Base-by-base conservation (phyloP, 176 grass and related monocot genomes). In the Canna indica region DNA sequence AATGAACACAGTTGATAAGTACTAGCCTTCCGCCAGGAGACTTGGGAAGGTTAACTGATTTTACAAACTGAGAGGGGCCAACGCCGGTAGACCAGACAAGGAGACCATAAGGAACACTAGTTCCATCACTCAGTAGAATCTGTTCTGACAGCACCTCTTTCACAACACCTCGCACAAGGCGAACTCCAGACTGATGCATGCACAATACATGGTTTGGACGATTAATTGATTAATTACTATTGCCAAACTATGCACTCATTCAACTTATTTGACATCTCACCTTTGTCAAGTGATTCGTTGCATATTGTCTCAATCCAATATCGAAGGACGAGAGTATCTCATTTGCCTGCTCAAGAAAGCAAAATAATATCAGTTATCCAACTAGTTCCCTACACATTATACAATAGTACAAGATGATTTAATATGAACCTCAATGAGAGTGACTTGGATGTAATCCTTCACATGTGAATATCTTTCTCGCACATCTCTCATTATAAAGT, bases 11-110 rank as follows among this genome's bases (percentile, higher is more conserved):
- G n/a, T n/a, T n/a, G n/a, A n/a, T n/a, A n/a, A n/a, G n/a, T n/a
- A 53, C 64, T n/a, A 35, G 73, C 83, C 83, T 87, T 63, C 88
- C 88, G 20, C 94, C 94, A 22, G 59, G 79, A 7, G 88, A 83
- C 45, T 92, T 92, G 4, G 86, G 88, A 36, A 92, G 75, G 64
- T 83, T 44, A 7, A 92, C 82, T 32, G 75, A 79, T 71, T 73
- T 83, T 30, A 92, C 79, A 38, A 97, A 84, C 71, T 83, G 47
- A 4, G 94, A 97, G 15, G 94, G 82, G 14, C 94, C 94, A 18
- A 92, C 89, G 17, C 89, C 94, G 2, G 94, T 97, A 32, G 88
- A 97, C 94, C 94, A 92, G 24, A 97, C 93, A 5, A 97, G 84
- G 11, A 92, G 72, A 38, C 88, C 88, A 74, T 85, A 97, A 0